phyloP scores from a whole-genome alignment of 768 basidiomycete genomes.

The Leccinum incarnatum region DNA sequence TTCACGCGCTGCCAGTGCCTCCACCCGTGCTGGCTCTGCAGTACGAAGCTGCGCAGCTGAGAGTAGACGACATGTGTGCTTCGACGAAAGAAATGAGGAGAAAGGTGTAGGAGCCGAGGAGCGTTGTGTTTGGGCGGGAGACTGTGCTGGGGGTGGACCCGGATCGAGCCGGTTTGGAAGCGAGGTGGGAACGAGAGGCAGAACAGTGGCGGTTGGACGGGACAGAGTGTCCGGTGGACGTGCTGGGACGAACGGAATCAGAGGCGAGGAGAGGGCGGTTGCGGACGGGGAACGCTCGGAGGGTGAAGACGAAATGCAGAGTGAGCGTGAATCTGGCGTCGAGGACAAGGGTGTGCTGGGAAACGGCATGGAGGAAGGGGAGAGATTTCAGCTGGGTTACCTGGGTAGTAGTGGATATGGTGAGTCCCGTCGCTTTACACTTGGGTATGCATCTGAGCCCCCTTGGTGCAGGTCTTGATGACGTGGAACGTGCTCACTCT shows the following conservation, averaged over 20 bases:
- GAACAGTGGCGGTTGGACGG: constrained; percentile 72
- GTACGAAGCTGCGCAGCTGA: constrained; percentile 72
- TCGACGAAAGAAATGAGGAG: constrained; percentile 57
- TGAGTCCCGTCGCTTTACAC: too few species aligned
- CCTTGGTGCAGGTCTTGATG: too few species aligned
- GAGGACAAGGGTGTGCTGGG: constrained; percentile 11
- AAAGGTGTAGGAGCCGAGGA: constrained; percentile 62
- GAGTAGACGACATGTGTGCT: constrained; percentile 63
- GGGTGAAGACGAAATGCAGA: constrained; percentile 29
- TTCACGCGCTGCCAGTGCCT: constrained; percentile 33
- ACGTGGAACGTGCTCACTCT: too few species aligned
- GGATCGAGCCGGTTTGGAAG: constrained; percentile 50
- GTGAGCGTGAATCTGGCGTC: constrained; percentile 27
- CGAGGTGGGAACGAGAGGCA: constrained; percentile 39
- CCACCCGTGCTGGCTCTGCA: constrained; percentile 44
- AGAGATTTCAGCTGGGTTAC: constrained; percentile 19
- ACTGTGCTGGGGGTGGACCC: constrained; percentile 32
- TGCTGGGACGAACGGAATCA: constrained; percentile 66
- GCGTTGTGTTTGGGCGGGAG: constrained; percentile 67
- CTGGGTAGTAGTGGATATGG: too few species aligned
- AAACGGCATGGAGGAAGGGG: constrained; percentile 37
- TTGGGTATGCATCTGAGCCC: too few species aligned
- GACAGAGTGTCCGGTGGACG: constrained; percentile 58
- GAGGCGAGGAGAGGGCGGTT: constrained; percentile 65
- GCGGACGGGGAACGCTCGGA: constrained; percentile 31